Base-by-base conservation (phyloP, 345 rosid species). In the Cochlearia excelsa region DNA sequence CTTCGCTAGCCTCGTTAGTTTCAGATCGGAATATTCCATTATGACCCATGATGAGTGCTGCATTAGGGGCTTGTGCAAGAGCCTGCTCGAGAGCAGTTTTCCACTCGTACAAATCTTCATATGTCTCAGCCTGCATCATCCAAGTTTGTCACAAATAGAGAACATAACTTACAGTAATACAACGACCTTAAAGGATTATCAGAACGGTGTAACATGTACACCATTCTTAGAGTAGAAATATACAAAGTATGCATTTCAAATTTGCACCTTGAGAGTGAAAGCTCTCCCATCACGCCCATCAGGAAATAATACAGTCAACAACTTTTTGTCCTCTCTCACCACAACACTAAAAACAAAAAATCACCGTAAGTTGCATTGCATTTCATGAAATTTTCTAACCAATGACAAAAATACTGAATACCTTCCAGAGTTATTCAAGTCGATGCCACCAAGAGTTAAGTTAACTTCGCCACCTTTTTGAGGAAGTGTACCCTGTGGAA, bases 251-350 rank as follows among this genome's bases (percentile, higher is more conserved):
- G 57, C 33, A 42, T 54, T 57, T 70, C 10, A 44, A 37, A 42
- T 62, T 34, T 10, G 23, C 52, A 50, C 54, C 99, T 93, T 93
- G 63, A 93, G 95, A 46, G 97, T 93, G 76, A 93, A 93, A 53
- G 97, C 99, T 77, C 99, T 84, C 44, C 99, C 99, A 80, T 89
- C 99, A 66, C 97, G 92, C 67, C 99, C 99, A 76, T 93, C 99
- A 65, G 99, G 99, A 77, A 93, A 93, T 64, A 93, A 74, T 27
- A 93, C 97, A 42, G 99, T 93, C 74, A 93, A 71, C 66, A 93
- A 75, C 57, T 87, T 93, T 71, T 93, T 93, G 66, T 93, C 97
- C 77, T 89, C 97, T 80, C 99, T 78, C 40, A 89, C 99, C 71
- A 93, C 97, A 57, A 93, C 97, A 56, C 97, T 93, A 87, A 72